Conservation (phyloP, 1,284 basidiomycete species). For the Anthracocystis panici-leucophaei region DNA sequence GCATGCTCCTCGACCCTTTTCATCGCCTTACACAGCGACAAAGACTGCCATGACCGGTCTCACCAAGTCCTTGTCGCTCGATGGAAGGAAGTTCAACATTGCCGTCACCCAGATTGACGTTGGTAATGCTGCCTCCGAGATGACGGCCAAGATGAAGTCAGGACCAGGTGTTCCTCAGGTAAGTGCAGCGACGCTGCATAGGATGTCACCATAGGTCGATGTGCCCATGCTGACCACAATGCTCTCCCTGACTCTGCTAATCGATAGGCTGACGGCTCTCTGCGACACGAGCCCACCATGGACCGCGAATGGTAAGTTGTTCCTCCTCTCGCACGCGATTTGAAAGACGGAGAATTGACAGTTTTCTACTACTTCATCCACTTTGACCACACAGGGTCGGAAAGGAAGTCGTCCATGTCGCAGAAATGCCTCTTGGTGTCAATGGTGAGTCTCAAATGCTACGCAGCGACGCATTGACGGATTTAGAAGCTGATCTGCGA, state of each 20-base stretch:
- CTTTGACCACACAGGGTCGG: slow-evolving; percentile 32
- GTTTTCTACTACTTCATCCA: not conserved
- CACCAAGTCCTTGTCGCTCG: slow-evolving; percentile 54
- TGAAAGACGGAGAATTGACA: not conserved
- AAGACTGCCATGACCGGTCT: slow-evolving; percentile 60
- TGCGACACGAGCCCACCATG: slow-evolving; percentile 55
- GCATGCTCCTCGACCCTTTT: slow-evolving; percentile 48
- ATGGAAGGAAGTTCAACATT: slow-evolving; percentile 55
- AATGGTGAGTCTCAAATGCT: slow-evolving; percentile 40
- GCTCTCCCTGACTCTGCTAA: not conserved
- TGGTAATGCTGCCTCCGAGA: slow-evolving; percentile 59
- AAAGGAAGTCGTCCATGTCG: slow-evolving; percentile 54
- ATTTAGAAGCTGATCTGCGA: slow-evolving; percentile 2
- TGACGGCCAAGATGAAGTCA: slow-evolving; percentile 52
- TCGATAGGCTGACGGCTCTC: slow-evolving; percentile 45
- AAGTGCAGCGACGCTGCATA: not conserved
- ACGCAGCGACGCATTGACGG: not conserved
- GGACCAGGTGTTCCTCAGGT: slow-evolving; percentile 54
- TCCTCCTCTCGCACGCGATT: not conserved
- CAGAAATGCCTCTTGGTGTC: slow-evolving; percentile 56
- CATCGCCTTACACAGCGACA: slow-evolving; percentile 52
- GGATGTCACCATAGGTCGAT: not conserved
- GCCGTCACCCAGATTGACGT: slow-evolving; percentile 60
- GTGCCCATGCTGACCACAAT: not conserved
- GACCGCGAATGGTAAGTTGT: slow-evolving; percentile 43